Evolutionary conservation across 1,139 yeast genomes (phyloP), one percentile per base, ranked within the genome.

Genomic region (Candida smagusa): DNA sequence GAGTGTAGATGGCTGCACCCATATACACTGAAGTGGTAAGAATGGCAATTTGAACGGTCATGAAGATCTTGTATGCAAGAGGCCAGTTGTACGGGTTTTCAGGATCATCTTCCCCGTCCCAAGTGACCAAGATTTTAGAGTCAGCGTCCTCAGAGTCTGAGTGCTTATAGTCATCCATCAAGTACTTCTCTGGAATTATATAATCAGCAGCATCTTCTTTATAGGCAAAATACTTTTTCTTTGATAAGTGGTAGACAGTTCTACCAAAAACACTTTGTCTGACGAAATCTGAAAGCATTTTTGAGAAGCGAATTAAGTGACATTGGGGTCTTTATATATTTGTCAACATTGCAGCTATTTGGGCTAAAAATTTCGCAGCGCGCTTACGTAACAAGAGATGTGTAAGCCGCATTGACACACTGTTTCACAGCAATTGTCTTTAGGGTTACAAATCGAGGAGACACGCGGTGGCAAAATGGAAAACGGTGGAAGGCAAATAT

Each of bases 61-160:
- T 63, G 16, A 72, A 37, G 0, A 58, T 35, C 49, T 75, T 77
- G 33, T 59, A 58, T 8, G 39, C 28, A 1, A 52, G 22, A 0
- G 78, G 62, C 83, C 84, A 81, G 52, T 80, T 81, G 30, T 57
- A 53, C 1, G 87, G 86, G 47, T 78, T 66, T 34, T 73, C 80
- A 0, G 80, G 79, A 48, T 79, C 84, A 39, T 72, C 65, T 0
- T 63, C 69, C 3, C 76, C 72, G 37, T 73, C 74, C 78, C 77
- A 74, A 12, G 43, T 49, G 5, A 61, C 67, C 3, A 54, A 28
- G 11, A 58, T 44, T 26, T 30, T 35, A 16, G 30, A 26, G 8
- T 25, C 31, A 12, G 16, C 8, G 4, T n/a, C 16, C 12, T 27
- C 29, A 4, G 9, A 8, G 7, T 11, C 29, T 5, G 12, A 12